Percentiles rank a stretch among this genome's conserved stretches.
Evolutionary conservation across 1,284 basidiomycete genomes (phyloP).

Genomic region (Rhodotorula mucilaginosa): DNA sequence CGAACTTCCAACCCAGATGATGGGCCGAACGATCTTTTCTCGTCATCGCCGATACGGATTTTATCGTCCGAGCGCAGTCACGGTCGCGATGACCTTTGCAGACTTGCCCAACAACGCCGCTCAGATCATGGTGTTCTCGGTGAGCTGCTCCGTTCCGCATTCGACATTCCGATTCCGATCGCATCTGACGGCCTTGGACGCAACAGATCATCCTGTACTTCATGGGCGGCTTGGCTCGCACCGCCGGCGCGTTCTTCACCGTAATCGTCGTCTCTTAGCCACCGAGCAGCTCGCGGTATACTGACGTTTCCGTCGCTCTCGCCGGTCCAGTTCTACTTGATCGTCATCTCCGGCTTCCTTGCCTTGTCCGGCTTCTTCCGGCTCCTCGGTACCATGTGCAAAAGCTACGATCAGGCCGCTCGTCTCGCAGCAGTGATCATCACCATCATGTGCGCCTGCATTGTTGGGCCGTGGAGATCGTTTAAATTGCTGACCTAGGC

Average conservation of each 20-base stretch:
- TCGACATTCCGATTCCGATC: too few species aligned
- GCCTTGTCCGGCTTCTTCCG: constrained; percentile 56
- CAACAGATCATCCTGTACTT: constrained; percentile 47
- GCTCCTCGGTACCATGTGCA: constrained; percentile 52
- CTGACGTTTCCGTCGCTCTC: too few species aligned
- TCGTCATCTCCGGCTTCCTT: constrained; percentile 51
- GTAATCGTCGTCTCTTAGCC: too few species aligned
- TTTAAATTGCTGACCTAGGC: background rate
- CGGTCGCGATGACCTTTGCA: constrained; percentile 58
- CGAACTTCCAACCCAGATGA: constrained; percentile 54
- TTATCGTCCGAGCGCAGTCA: constrained; percentile 72
- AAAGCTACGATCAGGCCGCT: constrained; percentile 55
- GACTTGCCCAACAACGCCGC: constrained; percentile 55
- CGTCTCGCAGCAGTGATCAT: constrained; percentile 55
- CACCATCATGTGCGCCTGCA: constrained; percentile 55
- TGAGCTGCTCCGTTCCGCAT: too few species aligned
- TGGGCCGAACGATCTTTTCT: constrained; percentile 64
- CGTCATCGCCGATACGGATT: constrained; percentile 67
- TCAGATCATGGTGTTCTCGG: constrained; percentile 54
- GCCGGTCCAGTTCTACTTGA: constrained; percentile 45
- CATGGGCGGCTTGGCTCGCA: constrained; percentile 52
- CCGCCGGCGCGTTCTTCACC: constrained; percentile 55
- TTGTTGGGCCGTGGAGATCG: constrained; percentile 54
- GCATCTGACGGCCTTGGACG: too few species aligned
- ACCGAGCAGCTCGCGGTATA: too few species aligned